A percentile compares a stretch with the other conserved stretches of the same genome.
Conservation (phyloP, 2,329 filamentous ascomycete genomes). For the Sporothrix curviconia region DNA sequence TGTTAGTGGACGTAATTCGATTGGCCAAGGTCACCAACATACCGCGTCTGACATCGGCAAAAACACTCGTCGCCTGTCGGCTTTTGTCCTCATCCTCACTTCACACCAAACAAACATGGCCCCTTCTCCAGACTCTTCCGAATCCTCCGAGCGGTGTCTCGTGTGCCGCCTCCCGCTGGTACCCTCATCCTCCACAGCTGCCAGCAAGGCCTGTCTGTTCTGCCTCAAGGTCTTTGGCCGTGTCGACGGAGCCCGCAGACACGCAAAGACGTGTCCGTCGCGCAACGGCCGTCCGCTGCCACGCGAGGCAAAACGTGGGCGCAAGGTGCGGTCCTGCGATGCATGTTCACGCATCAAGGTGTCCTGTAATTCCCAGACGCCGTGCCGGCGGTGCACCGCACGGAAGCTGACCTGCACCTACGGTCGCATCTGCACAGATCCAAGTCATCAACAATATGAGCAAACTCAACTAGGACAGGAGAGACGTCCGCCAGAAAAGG, state of each 20-base stretch:
- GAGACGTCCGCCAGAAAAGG: background rate
- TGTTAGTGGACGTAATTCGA: background rate
- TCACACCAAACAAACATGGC: background rate
- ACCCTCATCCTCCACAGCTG: background rate
- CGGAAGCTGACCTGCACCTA: background rate
- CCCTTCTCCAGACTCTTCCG: background rate
- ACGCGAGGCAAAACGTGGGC: background rate
- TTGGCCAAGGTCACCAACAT: background rate
- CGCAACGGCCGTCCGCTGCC: background rate
- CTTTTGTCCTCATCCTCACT: background rate
- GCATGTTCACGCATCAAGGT: background rate
- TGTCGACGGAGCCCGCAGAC: background rate
- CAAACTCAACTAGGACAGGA: too few species aligned
- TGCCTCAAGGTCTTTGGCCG: background rate
- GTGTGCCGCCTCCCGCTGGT: background rate
- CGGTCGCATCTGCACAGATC: background rate
- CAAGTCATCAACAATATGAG: too few species aligned
- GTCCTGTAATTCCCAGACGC: background rate
- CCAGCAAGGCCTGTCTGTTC: background rate
- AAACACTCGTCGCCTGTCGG: background rate
- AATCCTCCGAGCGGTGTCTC: background rate
- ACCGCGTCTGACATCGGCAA: background rate
- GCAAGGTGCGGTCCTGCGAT: background rate
- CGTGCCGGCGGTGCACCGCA: background rate
- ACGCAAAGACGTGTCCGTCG: background rate